These are phyloP conservation scores for Parietaria judaica DNA, from an alignment of 306 rosid species.

Conservation along the genomic window DNA sequence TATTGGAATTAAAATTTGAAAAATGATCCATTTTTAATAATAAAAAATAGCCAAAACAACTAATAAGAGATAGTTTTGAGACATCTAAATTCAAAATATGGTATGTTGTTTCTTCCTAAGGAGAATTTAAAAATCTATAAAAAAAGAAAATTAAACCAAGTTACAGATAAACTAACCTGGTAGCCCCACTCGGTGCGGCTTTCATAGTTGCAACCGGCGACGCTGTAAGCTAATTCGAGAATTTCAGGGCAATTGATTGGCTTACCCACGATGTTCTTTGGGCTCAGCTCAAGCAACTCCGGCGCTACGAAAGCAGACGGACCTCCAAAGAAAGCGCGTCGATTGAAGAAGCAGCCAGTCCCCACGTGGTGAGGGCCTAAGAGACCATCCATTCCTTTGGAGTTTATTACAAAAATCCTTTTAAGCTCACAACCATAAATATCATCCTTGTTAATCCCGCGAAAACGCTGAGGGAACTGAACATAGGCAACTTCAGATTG, in stretches of 20 bases:
- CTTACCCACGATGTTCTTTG: constrained; percentile 9
- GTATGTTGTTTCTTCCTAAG: too few species aligned
- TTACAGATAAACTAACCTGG: constrained; percentile 18
- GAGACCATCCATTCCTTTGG: constrained; percentile 27
- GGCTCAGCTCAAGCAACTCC: constrained; percentile 20
- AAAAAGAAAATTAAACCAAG: too few species aligned
- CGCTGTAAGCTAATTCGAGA: constrained; percentile 20
- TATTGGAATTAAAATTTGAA: too few species aligned
- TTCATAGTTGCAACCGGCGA: constrained; percentile 29
- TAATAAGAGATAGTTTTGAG: too few species aligned
- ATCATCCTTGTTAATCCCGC: constrained; percentile 25
- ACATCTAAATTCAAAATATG: too few species aligned
- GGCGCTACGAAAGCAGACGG: constrained; percentile 16
- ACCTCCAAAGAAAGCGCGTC: constrained; percentile 30
- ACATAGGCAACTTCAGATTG: constrained; percentile 10
- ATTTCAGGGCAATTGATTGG: constrained; percentile 16
- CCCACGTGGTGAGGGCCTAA: constrained; percentile 25
- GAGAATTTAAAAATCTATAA: too few species aligned
- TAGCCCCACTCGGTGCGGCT: constrained; percentile 30
- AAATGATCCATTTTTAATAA: too few species aligned
- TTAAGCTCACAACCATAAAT: constrained; percentile 17
- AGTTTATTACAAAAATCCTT: neutral
- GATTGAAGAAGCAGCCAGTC: constrained; percentile 27
- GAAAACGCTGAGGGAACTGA: constrained; percentile 34
- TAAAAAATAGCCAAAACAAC: too few species aligned